Evolutionary conservation across 495 filamentous ascomycete species (phyloP), one percentile per base, ranked within the genome.

Genomic region (Talaromyces ruber): DNA sequence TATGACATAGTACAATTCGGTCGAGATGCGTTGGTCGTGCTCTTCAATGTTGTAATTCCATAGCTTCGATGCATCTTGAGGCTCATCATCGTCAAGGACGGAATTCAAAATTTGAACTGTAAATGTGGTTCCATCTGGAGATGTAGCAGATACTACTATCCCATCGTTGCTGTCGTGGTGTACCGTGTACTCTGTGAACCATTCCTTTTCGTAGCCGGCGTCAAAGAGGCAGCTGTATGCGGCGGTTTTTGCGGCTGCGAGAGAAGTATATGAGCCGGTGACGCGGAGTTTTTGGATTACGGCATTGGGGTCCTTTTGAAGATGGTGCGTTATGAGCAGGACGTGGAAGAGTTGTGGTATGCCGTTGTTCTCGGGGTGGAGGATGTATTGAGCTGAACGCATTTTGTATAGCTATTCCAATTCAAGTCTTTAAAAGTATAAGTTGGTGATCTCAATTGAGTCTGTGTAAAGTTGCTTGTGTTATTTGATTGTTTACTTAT

Each of bases 161-260:
- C 66, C 68, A 21, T 58, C 43, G 1, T 52, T 12, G 18, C 43
- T 59, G 11, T 55, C 59, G 25, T 70, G 52, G 37, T 64, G 67
- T 34, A 24, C 24, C 2, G 53, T 18, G 28, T 57, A 57, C 28
- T 34, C 54, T 1, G 54, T 22, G 51, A 70, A 70, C 60, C 62
- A 67, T 14, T 70, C 68, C n/a, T 60, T 47, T 32, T 67, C 65
- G 30, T 70, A 70, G 2, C 68, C 68, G 11, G 60, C 62, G 22
- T 66, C 59, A 28, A 59, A 66, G 11, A 70, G 64, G 24, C 58
- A 64, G 57, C 54, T 57, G 51, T 67, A 63, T 1, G 68, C 68
- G 4, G 66, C 68, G n/a, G 55, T 47, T 29, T 67, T 67, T 32
- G 66, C 66, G 21, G 66, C 59, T 0, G 29, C 24, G 3, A 66